These are phyloP conservation scores for Taiwanofungus camphoratus DNA, from an alignment of 1,284 basidiomycete genomes.

Conservation along the genomic window DNA sequence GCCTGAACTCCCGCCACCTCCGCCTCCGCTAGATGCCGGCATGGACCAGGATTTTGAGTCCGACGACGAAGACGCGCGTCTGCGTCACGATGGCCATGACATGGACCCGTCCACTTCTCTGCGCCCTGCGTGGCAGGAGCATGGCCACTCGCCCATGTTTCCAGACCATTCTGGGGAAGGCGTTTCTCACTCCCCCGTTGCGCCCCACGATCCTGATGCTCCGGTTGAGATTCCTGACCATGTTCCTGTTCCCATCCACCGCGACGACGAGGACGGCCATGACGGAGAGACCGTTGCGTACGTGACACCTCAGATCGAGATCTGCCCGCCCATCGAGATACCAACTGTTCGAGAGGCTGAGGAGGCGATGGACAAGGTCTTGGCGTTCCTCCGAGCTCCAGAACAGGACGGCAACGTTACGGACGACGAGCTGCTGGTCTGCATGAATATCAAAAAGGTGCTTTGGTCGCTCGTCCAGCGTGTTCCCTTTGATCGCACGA, in stretches of 20 bases:
- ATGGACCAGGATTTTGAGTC: no score
- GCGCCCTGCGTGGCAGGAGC: not conserved
- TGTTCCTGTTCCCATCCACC: not conserved
- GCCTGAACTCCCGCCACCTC: no score
- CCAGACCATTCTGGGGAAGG: no score
- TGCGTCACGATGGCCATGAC: not conserved
- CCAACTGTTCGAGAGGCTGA: constrained; percentile 44
- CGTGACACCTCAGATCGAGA: not conserved
- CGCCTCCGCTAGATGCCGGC: no score
- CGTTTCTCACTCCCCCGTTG: not conserved
- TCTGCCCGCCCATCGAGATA: not conserved
- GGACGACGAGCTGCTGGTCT: constrained; percentile 34
- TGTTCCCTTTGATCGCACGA: no score
- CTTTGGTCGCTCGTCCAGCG: no score
- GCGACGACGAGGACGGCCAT: not conserved
- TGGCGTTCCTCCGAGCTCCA: constrained; percentile 35
- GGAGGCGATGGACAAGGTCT: constrained; percentile 43
- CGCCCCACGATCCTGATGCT: not conserved
- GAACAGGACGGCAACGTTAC: constrained; percentile 22
- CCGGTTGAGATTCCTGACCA: not conserved
- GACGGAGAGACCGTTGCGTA: not conserved
- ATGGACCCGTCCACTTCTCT: not conserved
- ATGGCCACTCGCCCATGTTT: not conserved
- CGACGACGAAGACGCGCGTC: no score
- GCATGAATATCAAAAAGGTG: constrained; percentile 40